Conservation (phyloP, 257 asterid species). For the Solanum microdontum region DNA sequence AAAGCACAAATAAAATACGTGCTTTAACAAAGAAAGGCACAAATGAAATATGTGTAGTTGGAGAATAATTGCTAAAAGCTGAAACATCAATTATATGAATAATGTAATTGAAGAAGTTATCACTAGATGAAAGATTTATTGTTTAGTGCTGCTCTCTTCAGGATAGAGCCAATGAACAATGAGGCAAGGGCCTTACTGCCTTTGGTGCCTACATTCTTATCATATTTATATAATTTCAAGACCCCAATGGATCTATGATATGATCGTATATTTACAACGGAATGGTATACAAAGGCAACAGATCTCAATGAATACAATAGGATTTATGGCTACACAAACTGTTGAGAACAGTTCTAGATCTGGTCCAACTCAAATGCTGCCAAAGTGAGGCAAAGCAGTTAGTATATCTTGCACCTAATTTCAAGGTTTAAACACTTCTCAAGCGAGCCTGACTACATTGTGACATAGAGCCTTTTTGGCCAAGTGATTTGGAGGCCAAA, state of each 20-base stretch:
- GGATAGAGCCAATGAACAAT: neutral
- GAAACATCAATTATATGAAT: neutral
- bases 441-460: neutral
- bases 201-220: neutral
- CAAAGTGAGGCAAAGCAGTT: neutral
- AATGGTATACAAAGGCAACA: no score
- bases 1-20: neutral
- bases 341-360: no score
- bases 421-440: neutral
- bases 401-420: neutral
- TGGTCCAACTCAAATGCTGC: neutral
- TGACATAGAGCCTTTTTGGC: neutral
- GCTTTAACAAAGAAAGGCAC: neutral
- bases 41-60: neutral
- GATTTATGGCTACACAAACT: no score
- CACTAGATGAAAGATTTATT: neutral
- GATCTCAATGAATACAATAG: no score
- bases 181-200: neutral
- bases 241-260: no score
- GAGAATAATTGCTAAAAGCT: neutral
- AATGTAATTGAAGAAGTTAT: neutral
- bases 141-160: neutral
- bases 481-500: neutral
- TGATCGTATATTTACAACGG: no score
- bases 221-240: no score